These are phyloP conservation scores for Aureobasidium sp. DNA, from an alignment of 2,329 filamentous ascomycete genomes.

Conservation along the genomic window DNA sequence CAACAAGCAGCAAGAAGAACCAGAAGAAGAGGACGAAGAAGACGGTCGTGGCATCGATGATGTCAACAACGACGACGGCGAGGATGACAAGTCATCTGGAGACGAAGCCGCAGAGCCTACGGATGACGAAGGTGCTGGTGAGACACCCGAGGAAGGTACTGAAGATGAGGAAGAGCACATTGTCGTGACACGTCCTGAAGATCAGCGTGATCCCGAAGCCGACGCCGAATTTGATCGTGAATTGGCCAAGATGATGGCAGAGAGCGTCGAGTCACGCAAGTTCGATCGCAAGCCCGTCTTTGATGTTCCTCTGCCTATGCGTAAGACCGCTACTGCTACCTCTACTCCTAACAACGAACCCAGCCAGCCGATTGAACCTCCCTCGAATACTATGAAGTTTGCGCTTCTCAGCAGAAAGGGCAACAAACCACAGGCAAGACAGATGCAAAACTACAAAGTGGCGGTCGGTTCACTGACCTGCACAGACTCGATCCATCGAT, in stretches of 20 bases:
- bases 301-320: slow-evolving; percentile 94
- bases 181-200: slow-evolving; percentile 82
- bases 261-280: slow-evolving; percentile 90
- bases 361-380: slow-evolving; percentile 32
- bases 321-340: slow-evolving; percentile 30
- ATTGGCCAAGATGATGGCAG: slow-evolving; percentile 96
- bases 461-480: slow-evolving; percentile 13
- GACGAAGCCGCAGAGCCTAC: slow-evolving; percentile 42
- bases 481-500: slow-evolving; percentile 80
- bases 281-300: slow-evolving; percentile 93
- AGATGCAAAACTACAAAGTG: neutral
- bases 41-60: slow-evolving; percentile 48
- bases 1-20: slow-evolving; percentile 14
- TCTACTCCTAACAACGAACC: slow-evolving; percentile 36
- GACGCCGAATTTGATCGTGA: slow-evolving; percentile 98
- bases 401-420: slow-evolving; percentile 92
- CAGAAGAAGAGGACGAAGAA: slow-evolving; percentile 61
- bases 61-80: slow-evolving; percentile 50
- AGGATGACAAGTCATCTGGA: slow-evolving; percentile 48
- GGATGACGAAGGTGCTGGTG: slow-evolving; percentile 37
- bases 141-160: slow-evolving; percentile 57
- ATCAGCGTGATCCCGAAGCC: slow-evolving; percentile 83
- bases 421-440: slow-evolving; percentile 78
- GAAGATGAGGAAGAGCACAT: slow-evolving; percentile 79
- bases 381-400: slow-evolving; percentile 76